Evolutionary conservation across 257 asterid genomes (phyloP), one percentile per base, ranked within the genome.

Genomic region (Solanum pimpinellifolium): DNA sequence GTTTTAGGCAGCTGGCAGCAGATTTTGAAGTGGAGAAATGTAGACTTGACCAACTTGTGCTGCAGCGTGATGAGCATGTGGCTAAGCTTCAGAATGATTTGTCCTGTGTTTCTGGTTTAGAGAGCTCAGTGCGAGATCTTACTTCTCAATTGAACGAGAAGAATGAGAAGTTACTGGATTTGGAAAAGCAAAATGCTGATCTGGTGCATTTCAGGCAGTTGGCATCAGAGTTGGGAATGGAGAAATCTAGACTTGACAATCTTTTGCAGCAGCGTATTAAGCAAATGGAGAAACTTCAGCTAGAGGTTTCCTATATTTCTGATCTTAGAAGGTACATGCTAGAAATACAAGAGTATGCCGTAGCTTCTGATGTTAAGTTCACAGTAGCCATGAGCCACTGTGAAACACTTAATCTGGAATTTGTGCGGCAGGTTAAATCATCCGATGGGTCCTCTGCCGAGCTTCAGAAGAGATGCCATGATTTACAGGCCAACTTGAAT

Each of bases 21-120:
- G 91, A 92, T 89, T 92, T 93, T 49, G 96, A 94, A 87, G 75
- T 85, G 88, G 97, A 95, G 88, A 96, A 90, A 87, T 92, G 91
- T 35, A 92, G 93, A 85, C 94, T 92, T 68, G 65, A 87, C 86
- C 91, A 74, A 83, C 94, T 91, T 70, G 85, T 93, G 87, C 87
- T 35, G 90, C 94, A 90, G 92, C 94, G 89, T 70, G 90, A 89
- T 16, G 89, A 83, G 69, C 85, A 88, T 21, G 87, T 91, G 85
- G 92, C 90, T 77, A 88, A 90, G 86, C 91, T 93, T 86, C 89
- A 89, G 89, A 87, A 85, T 66, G 52, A 90, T 59, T 80, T 86
- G 77, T 90, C 92, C 69, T 18, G 75, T 85, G 90, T 88, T 87
- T 88, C 89, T 88, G 89, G 77, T 33, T 87, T 97, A 86, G 96